Evolutionary conservation across 768 basidiomycete genomes (phyloP).

Genomic region (Agrocybe pediades): DNA sequence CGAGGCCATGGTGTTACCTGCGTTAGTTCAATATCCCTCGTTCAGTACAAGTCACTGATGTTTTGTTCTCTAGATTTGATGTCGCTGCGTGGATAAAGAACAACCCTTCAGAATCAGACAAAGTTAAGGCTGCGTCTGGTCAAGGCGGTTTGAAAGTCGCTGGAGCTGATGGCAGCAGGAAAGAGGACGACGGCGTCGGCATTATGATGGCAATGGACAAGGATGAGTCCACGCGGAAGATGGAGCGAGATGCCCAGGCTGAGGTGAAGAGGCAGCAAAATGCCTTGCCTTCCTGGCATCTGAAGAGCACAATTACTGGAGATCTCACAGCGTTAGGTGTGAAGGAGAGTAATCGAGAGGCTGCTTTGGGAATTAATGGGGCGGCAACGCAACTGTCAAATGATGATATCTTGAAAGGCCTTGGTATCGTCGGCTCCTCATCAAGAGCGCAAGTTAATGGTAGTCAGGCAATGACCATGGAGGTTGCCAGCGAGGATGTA

Average conservation of each 20-base stretch:
- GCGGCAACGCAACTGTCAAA: conserved; percentile 46
- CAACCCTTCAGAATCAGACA: conserved; percentile 65
- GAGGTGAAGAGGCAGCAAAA: conserved; percentile 90
- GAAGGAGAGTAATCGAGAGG: conserved; percentile 64
- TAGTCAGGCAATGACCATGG: conserved; percentile 11
- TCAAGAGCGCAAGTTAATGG: conserved; percentile 25
- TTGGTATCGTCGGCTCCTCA: conserved; percentile 55
- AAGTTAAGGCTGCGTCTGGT: conserved; percentile 52
- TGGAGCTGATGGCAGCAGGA: conserved; percentile 61
- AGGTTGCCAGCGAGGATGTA: conserved; percentile 28
- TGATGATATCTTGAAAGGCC: conserved; percentile 72
- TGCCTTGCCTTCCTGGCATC: conserved; percentile 90
- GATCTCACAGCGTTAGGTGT: conserved; percentile 87
- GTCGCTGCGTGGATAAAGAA: conserved; percentile 81
- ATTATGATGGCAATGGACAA: conserved; percentile 91
- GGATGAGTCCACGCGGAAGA: conserved; percentile 72
- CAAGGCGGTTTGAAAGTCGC: conserved; percentile 71
- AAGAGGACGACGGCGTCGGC: conserved; percentile 75
- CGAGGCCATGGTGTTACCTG: conserved; percentile 83
- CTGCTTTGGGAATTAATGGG: conserved; percentile 26
- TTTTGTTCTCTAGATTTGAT: conserved; percentile 60
- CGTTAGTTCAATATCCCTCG: conserved; percentile 48
- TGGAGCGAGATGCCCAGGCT: conserved; percentile 78
- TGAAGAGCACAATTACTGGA: conserved; percentile 93
- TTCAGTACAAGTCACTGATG: background rate